Base-by-base conservation (phyloP, 371 early-diverging fungal species). In the Rhizopus sp. region DNA sequence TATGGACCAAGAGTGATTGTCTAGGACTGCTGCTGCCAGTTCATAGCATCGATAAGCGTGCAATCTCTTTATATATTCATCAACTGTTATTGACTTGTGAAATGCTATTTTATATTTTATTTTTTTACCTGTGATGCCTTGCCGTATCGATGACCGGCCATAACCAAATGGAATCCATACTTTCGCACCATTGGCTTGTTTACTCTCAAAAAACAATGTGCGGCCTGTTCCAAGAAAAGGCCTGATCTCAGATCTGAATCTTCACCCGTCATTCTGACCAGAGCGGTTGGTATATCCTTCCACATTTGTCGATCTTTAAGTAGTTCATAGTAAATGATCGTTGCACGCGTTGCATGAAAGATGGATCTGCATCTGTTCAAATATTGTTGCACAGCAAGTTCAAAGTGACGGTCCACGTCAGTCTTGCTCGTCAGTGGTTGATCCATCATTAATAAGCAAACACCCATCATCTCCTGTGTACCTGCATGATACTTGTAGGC, bases 401-500 rank as follows among this genome's bases (percentile, higher is more conserved):
- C 96, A 57, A 89, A 85, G 42, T 88, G 80, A 55, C 84, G 79
- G 62, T 94, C 91, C 30, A 88, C 87, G 39, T 86, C 91, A 4
- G 73, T 64, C 54, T 84, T 86, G 29, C 76, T 85, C 1, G 82
- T 77, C 8, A 83, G 60, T 0, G 73, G 68, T 8, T 80, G 80
- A 12, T 86, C 80, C 53, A 81, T 66, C 82, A 96, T 82, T 23
- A 94, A 63, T 30, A 82, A 69, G 63, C 94, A 93, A 0, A 95
- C 64, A 3, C 93, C 96, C 48, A 93, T 84, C 98, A 97, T 96
- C 69, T 97, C 96, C 83, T 90, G 91, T 1, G 91, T 83, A 3
- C 89, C 92, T 3, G 94, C 94, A 63, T 88, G 87, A 69, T 90
- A 90, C 62, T 89, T 91, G 78, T 86, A 90, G 7, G 90, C 88